Evolutionary conservation across 2,329 filamentous ascomycete genomes (phyloP).

Genomic region (Talaromyces islandicus): DNA sequence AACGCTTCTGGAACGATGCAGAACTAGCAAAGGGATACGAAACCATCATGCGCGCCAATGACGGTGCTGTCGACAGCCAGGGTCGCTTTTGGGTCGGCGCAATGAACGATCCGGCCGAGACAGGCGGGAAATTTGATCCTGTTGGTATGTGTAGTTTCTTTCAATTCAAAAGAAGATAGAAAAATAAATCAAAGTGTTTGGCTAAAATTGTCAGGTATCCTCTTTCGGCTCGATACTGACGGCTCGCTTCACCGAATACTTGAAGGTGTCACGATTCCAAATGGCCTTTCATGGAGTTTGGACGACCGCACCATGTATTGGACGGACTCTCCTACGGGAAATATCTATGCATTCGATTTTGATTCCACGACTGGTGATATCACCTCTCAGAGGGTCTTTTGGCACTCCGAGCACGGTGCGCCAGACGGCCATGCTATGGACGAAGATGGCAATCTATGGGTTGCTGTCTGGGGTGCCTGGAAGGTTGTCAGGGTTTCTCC

Average conservation of each 20-base stretch:
- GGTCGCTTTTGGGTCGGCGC: slow-evolving; percentile 57
- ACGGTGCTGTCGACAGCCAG: slow-evolving; percentile 67
- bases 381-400: slow-evolving; percentile 62
- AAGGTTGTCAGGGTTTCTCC: slow-evolving; percentile 65
- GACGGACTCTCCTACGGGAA: slow-evolving; percentile 63
- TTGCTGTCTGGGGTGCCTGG: slow-evolving; percentile 67
- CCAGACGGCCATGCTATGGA: slow-evolving; percentile 80
- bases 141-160: slow-evolving; percentile 62
- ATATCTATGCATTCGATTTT: slow-evolving; percentile 67
- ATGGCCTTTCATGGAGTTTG: slow-evolving; percentile 69
- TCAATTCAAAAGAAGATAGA: not conserved
- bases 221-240: slow-evolving; percentile 62
- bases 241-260: slow-evolving; percentile 52
- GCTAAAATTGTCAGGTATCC: slow-evolving; percentile 48
- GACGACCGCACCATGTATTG: slow-evolving; percentile 68
- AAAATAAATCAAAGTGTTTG: slow-evolving; percentile 3
- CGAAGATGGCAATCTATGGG: slow-evolving; percentile 71
- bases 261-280: slow-evolving; percentile 64
- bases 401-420: slow-evolving; percentile 46
- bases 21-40: slow-evolving; percentile 16
- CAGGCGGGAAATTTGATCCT: slow-evolving; percentile 53
- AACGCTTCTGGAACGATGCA: slow-evolving; percentile 8
- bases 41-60: slow-evolving; percentile 53
- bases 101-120: slow-evolving; percentile 8
- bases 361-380: slow-evolving; percentile 51